Evolutionary conservation across 2,329 filamentous ascomycete species (phyloP), one percentile per base, ranked within the genome.

Genomic region (Trichoderma sp.): DNA sequence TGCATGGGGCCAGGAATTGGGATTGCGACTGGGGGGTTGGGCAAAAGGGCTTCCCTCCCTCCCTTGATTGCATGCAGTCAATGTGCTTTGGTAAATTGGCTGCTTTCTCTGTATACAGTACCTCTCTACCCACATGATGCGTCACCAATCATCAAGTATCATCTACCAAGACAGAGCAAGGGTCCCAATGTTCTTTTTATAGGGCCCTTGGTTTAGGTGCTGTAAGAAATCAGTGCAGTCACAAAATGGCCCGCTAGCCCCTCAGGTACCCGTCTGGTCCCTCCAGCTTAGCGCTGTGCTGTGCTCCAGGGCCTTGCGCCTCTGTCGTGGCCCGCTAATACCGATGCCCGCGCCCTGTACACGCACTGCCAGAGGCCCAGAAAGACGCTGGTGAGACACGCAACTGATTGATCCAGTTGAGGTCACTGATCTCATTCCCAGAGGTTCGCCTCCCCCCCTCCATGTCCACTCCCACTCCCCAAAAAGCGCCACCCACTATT

Each of bases 221-320:
- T 69, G 66, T 69, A 34, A 69, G 53, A 69, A 69, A 47, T 47
- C 43, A 47, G n/a, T 47, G n/a, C 43, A 47, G 43, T 9, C 43
- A 47, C 18, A 21, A 21, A n/a, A 30, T 12, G 64, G 51, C 51
- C 47, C 51, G 32, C 64, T 57, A 57, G 66, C 66, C 66, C 66
- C 66, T 69, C 66, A 69, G 66, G 66, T 69, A 69, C 66, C 66
- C 66, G 56, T 61, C 34, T 36, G 34, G 34, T 39, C 39, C 34
- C 64, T 58, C 65, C 65, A 47, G 66, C 53, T 51, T 51, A 51
- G 56, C 32, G 63, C 57, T 51, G 36, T 26, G 39, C 66, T n/a
- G 39, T 43, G 39, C 39, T 43, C 66, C 66, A 69, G 66, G 36
- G 66, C 66, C 57, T 69, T 69, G 66, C 66, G 66, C 66, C 66